phyloP scores from a whole-genome alignment of 2,329 filamentous ascomycete species.

The Berkeleyomyces basicola region DNA sequence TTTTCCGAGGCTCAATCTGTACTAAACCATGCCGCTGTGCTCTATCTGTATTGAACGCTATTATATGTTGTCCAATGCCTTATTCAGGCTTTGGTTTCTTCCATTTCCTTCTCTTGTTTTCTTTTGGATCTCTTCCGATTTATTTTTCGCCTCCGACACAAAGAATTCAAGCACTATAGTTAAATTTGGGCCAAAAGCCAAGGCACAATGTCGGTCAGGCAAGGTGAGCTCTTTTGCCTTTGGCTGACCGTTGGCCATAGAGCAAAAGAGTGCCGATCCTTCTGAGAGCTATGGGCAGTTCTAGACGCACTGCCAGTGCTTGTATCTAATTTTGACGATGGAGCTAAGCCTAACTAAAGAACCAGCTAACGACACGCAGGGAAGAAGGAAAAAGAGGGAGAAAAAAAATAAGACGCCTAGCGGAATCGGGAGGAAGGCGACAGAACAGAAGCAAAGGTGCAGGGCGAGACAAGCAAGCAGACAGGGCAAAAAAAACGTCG shows the following conservation, averaged over 20 bases:
- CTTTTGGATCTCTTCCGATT: neutral
- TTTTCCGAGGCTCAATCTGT: neutral
- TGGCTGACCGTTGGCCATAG: neutral
- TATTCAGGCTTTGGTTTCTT: neutral
- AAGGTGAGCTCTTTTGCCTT: neutral
- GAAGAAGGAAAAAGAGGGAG: neutral
- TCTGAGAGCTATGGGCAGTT: neutral
- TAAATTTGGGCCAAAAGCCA: neutral
- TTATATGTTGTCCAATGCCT: neutral
- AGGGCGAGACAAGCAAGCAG: neutral
- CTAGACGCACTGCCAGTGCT: neutral
- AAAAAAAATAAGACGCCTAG: neutral
- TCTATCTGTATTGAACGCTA: neutral
- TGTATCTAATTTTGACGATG: neutral
- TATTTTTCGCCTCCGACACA: neutral
- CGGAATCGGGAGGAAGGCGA: neutral
- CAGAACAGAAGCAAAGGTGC: neutral
- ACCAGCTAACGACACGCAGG: neutral
- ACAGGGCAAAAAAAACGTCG: neutral
- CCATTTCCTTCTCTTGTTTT: neutral
- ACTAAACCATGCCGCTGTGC: neutral
- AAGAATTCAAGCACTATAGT: neutral
- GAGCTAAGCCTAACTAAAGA: neutral
- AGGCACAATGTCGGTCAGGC: neutral
- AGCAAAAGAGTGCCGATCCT: neutral